phyloP scores from a whole-genome alignment of 768 basidiomycete genomes.

The Ephemerocybe angulata region DNA sequence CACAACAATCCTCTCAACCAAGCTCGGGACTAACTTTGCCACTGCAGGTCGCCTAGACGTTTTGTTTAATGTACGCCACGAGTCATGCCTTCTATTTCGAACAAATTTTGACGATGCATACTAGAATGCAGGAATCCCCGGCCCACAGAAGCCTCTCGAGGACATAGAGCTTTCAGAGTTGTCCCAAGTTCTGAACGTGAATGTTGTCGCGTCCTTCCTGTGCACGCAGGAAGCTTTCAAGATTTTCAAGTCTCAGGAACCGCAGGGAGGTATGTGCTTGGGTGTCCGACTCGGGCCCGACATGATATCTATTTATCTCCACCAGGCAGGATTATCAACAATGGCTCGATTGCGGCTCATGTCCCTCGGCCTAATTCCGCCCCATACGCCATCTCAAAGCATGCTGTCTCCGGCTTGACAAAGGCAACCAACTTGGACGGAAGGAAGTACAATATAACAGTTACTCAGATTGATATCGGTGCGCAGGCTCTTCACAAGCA shows the following conservation, averaged over 20 bases:
- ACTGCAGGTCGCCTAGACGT: conserved; percentile 63
- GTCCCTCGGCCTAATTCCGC: conserved; percentile 59
- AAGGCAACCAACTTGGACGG: conserved; percentile 78
- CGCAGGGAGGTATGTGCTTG: conserved; percentile 64
- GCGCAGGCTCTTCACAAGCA: too few species aligned
- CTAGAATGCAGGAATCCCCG: conserved; percentile 72
- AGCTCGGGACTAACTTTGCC: neutral
- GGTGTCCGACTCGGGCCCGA: neutral
- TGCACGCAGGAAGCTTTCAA: conserved; percentile 74
- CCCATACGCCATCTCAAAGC: conserved; percentile 77
- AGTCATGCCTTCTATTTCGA: neutral
- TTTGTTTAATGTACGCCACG: conserved; percentile 66
- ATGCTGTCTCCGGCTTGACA: conserved; percentile 74
- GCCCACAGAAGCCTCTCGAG: conserved; percentile 51
- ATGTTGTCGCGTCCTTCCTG: conserved; percentile 69
- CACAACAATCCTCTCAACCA: neutral
- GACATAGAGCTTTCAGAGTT: conserved; percentile 59
- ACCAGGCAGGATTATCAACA: conserved; percentile 77
- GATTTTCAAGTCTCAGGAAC: conserved; percentile 68
- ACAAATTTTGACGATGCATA: neutral
- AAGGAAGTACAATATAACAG: conserved; percentile 65
- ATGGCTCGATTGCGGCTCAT: conserved; percentile 75
- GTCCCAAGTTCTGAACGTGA: conserved; percentile 62
- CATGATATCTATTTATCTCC: neutral
- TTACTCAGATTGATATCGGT: conserved; percentile 84